These are phyloP conservation scores for Xanthoconium separans DNA, from an alignment of 1,284 basidiomycete species.

Conservation along the genomic window DNA sequence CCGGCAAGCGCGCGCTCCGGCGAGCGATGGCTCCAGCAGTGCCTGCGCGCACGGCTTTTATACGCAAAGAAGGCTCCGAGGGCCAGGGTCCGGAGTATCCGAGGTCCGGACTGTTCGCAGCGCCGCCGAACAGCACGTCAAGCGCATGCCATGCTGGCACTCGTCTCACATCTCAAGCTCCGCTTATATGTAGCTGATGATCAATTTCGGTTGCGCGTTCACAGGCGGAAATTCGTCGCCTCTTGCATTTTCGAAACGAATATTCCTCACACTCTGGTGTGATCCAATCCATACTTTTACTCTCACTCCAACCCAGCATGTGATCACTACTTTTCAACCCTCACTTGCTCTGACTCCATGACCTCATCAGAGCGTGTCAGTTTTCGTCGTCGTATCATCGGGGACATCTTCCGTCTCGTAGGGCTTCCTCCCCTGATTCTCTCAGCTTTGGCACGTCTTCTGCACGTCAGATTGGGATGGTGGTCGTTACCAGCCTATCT, in stretches of 20 bases:
- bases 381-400: conserved; percentile 30
- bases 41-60: too few relatives aligned
- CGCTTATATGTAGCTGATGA: conserved; percentile 2
- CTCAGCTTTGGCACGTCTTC: conserved; percentile 2
- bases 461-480: conserved; percentile 20
- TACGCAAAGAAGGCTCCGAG: background rate
- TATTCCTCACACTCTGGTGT: conserved; percentile 2
- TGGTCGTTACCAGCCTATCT: conserved; percentile 39
- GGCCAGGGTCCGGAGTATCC: conserved; percentile 9
- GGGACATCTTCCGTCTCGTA: conserved; percentile 18
- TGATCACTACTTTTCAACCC: background rate
- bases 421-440: conserved; percentile 22
- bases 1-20: background rate
- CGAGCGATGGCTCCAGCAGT: too few relatives aligned
- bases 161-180: conserved; percentile 7
- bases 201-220: conserved; percentile 16
- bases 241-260: conserved; percentile 12
- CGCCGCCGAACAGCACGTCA: conserved; percentile 15
- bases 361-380: conserved; percentile 1
- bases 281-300: conserved; percentile 18
- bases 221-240: conserved; percentile 13
- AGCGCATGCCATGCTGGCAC: background rate
- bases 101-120: conserved; percentile 13
- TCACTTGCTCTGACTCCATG: conserved; percentile 13
- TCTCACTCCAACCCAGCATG: conserved; percentile 10